Base-by-base conservation (phyloP, 2,329 filamentous ascomycete species). In the Fusarium sp. region DNA sequence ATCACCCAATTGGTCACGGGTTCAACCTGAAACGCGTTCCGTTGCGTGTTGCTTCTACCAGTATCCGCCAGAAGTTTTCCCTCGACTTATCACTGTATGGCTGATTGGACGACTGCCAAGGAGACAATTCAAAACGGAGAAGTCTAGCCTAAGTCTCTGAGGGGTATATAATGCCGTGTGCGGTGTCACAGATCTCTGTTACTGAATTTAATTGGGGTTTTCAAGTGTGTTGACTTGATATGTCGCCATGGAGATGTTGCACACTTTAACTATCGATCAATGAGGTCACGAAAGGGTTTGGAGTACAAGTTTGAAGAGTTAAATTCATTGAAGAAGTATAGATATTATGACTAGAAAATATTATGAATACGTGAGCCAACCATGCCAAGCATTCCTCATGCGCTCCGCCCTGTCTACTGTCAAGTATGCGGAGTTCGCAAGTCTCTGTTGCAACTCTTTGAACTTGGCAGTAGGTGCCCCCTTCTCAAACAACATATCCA, bases 391-490 rank as follows among this genome's bases (percentile, higher is more conserved):
- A 66, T 77, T 75, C 70, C 70, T 77, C 60, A 73, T 64, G 3
- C 74, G 72, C 65, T 77, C 72, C 1, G 73, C 72, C 7, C 68
- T 56, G 1, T 70, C 63, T 1, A 64, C 64, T 3, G 74, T 74
- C 20, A 75, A 28, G 36, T 77, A 77, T 1, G 75, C 70, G 2
- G 75, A 74, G 26, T 77, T 68, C 1, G 67, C 67, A 18, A 77
- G 28, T 31, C 70, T 68, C 12, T 63, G 66, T 26, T 74, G 73
- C 17, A 76, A 33, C 36, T 70, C 55, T 15, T 63, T 66, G 70
- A 91, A 78, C 51, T 78, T 73, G 2, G 64, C 57, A 0, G 78
- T 77, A 7, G 75, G 73, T 1, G 79, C 70, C 2, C 63, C 68
- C 47, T 70, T 69, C 47, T 80, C 78, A 47, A 80, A 80, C 31